Conservation (phyloP, 116 monocot genomes). For the Papilionanthe hybrid region DNA sequence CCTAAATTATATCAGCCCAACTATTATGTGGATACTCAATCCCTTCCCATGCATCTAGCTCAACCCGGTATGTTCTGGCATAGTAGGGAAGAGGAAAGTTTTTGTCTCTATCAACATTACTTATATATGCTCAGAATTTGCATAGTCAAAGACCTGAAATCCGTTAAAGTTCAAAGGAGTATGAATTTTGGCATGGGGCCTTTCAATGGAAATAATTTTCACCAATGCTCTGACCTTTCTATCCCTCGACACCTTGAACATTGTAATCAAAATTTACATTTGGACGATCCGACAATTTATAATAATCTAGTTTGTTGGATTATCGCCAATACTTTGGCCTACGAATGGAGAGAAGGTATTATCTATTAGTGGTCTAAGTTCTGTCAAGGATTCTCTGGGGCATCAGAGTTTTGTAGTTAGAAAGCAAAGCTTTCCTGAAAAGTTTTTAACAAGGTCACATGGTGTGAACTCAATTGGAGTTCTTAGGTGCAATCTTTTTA, state of each 20-base stretch:
- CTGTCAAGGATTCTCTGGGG: conserved; percentile 1
- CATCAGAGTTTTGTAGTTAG: conserved; percentile 7
- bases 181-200: conserved; percentile 7
- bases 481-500: conserved; percentile 9
- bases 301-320: conserved; percentile 6
- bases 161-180: background rate
- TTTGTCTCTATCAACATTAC: conserved; percentile 10
- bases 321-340: conserved; percentile 1
- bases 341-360: background rate
- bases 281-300: background rate
- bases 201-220: background rate
- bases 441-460: conserved; percentile 25
- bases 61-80: conserved; percentile 7
- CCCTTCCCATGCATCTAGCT: background rate
- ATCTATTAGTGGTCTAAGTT: background rate
- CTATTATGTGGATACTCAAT: conserved; percentile 5
- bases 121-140: conserved; percentile 12
- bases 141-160: conserved; percentile 12
- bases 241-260: background rate
- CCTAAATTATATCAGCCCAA: conserved; percentile 13
- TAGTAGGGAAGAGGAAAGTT: conserved; percentile 5
- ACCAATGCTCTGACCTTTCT: conserved; percentile 9
- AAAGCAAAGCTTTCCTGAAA: conserved; percentile 26
- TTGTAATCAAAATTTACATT: conserved; percentile 7
- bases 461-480: conserved; percentile 18